Evolutionary conservation across 1,284 basidiomycete genomes (phyloP), one percentile per base, ranked within the genome.

Genomic region (Schizopora paradoxa): DNA sequence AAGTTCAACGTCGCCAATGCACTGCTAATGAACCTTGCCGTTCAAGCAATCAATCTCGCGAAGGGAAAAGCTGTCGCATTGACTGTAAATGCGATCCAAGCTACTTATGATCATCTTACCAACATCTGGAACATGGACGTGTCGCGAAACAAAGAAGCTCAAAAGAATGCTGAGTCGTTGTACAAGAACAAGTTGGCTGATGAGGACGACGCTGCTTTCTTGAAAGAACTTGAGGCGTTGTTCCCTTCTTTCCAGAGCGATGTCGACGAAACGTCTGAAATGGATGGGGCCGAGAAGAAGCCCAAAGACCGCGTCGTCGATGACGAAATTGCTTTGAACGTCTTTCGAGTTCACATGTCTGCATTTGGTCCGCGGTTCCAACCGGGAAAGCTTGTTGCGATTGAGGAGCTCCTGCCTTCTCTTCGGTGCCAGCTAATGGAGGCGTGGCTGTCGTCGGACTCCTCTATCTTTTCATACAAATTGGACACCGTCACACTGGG

Each of bases 81-180:
- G 4, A 54, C 64, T 34, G 55, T 72, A 5, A 45, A 52, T 13
- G 39, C 54, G 4, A 39, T 90, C 13, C 69, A 77, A 35, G 58
- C 59, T 2, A 61, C 75, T 6, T 93, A 91, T 57, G 85, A 91
- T 47, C 81, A 86, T 55, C 71, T 85, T 1, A 76, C 83, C 47
- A 74, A 81, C 16, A 73, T 95, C 6, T 98, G 94, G 94, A 72
- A 80, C 26, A 79, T 86, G 27, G 88, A 96, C 58, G 78, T 82
- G 32, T 78, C 82, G 22, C 79, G 78, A 49, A 81, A 84, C 51
- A 74, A 78, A 35, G 76, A 88, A 53, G 73, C 68, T 14, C 77
- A 79, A 29, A 75, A 77, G 31, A 80, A 81, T 27, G 75, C 80
- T 0, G 77, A 79, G 25, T 88, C 87, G 40, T 64, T 99, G 14